Evolutionary conservation across 805 yeast genomes (phyloP), one percentile per base, ranked within the genome.

Genomic region (Pichia manshurica): DNA sequence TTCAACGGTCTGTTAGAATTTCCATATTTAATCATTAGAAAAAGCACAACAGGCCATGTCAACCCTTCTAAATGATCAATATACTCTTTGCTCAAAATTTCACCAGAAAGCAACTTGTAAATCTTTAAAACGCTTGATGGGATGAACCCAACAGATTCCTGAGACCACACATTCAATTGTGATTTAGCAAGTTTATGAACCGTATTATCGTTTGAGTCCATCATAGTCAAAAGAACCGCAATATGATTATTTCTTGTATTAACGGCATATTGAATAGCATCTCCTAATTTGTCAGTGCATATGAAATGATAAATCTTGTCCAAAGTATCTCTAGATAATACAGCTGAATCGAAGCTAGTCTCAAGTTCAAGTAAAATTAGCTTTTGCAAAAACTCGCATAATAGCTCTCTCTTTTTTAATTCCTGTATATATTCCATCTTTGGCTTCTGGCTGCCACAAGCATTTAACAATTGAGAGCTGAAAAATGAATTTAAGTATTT

Each of bases 101-200:
- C 66, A 12, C 87, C 86, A 2, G 84, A 69, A 16, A 90, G 67
- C 4, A 90, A 63, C 51, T 78, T 78, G 63, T 82, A 85, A 1
- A 87, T 71, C 54, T 81, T 78, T 15, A 78, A 59, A 19, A 87
- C 63, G 3, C 75, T 66, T 1, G 45, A 47, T 1, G 95, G 89
- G 47, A 83, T 79, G 41, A 62, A 64, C 25, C 59, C 61, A 28
- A 69, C 46, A 4, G 67, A 65, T 4, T 67, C 65, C 3, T 70
- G 67, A 28, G 62, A 62, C 97, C 97, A 90, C 34, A 75, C 77
- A 2, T 68, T 65, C 21, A 91, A 63, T 64, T 89, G 96, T 31
- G 63, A 62, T 6, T 59, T 53, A 0, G 96, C 90, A 45, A 79
- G 69, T 0, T 57, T 57, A 43, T 71, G 70, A 3, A 84, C 82